Conservation (phyloP, 192 early-diverging fungal genomes). For the Backusella tuberculispora region DNA sequence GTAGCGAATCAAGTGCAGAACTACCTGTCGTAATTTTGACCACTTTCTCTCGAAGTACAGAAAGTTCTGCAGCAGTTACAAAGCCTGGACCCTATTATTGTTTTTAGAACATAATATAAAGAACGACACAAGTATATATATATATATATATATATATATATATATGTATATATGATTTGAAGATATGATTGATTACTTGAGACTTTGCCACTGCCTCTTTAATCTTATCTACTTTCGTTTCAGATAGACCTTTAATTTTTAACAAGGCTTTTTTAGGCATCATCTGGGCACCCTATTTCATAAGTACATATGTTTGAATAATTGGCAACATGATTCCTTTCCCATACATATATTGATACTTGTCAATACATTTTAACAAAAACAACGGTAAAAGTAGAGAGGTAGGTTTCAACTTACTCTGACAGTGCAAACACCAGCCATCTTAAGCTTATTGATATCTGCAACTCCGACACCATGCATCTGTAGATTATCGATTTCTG, state of each 20-base stretch:
- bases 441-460: slow-evolving; percentile 83
- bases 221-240: slow-evolving; percentile 86
- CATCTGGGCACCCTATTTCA: slow-evolving; percentile 71
- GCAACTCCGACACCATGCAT: slow-evolving; percentile 70
- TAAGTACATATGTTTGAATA: not conserved
- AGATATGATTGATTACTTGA: slow-evolving; percentile 31
- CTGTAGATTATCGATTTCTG: slow-evolving; percentile 57
- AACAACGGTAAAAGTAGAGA: not conserved
- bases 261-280: slow-evolving; percentile 63
- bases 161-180: no score
- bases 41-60: slow-evolving; percentile 59
- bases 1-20: slow-evolving; percentile 76
- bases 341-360: not conserved
- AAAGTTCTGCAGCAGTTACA: slow-evolving; percentile 67
- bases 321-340: not conserved
- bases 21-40: slow-evolving; percentile 73
- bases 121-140: no score
- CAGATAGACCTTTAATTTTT: slow-evolving; percentile 83
- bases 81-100: slow-evolving; percentile 55
- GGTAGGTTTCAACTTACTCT: slow-evolving; percentile 44
- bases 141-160: no score
- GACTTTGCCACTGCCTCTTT: slow-evolving; percentile 79
- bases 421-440: slow-evolving; percentile 75
- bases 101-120: not conserved
- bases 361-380: not conserved